Base-by-base conservation (phyloP, 2,329 filamentous ascomycete species). In the Colletotrichum paranaense region DNA sequence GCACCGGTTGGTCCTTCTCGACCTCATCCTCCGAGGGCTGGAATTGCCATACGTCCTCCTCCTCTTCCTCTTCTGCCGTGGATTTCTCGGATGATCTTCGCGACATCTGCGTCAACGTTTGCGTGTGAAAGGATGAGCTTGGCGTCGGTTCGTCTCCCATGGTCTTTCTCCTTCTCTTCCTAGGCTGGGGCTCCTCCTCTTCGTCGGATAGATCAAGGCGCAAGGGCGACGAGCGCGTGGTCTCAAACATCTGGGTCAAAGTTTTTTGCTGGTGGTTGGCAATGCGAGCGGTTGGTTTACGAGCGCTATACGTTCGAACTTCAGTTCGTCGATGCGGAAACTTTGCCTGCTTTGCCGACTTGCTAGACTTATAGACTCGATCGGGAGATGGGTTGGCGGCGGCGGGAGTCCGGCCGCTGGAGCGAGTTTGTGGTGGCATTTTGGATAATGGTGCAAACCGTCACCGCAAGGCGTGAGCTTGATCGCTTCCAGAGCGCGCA, bases 61-160 rank as follows among this genome's bases (percentile, higher is more conserved):
- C 69, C 38, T 70, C 69, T 32, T 70, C 72, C 9, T 65, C 67
- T 24, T 68, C 65, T 19, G 35, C 53, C n/a, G 52, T 46, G 24
- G 77, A 76, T 5, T 84, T 79, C 68, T 85, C 84, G 9, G 84
- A 85, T 66, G 85, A 76, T 8, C 83, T 86, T 72, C 85, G 84
- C 8, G 84, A 62, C 11, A 85, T 80, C 67, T 86, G 84, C 16
- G 84, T 86, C 67, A 86, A 75, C 3, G 84, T 86, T 71, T 86
- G 84, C 16, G 84, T 85, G 56, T 84, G 82, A 46, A 82, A 83
- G 7, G 76, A 81, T 5, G 81, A 80, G 53, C 77, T 78, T 9
- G 81, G 68, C 12, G 63, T 52, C 16, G 71, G 67, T 11, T 71
- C 67, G 35, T 82, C 82, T n/a, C 80, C 81, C 32, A 76, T 74